Conservation (phyloP, 2,329 filamentous ascomycete genomes). For the Neonectria magnoliae region DNA sequence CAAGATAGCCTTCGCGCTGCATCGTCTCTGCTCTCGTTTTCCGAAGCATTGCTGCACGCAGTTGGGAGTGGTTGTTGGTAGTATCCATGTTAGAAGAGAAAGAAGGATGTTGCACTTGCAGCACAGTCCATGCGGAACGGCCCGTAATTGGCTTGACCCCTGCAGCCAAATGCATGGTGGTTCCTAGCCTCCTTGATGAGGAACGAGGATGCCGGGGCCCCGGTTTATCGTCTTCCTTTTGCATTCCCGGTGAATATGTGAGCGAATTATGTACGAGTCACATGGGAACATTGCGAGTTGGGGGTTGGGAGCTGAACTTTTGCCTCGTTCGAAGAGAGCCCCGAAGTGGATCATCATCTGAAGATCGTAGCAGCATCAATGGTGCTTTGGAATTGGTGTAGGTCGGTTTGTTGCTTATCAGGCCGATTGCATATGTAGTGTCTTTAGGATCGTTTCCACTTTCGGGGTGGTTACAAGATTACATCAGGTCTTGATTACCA, state of each 20-base stretch:
- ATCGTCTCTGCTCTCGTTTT: background rate
- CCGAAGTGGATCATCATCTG: background rate
- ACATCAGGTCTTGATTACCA: background rate
- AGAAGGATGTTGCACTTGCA: background rate
- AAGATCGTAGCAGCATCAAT: background rate
- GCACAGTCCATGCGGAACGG: background rate
- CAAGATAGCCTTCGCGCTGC: background rate
- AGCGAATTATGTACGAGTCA: background rate
- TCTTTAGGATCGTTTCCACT: background rate
- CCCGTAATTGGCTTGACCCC: background rate
- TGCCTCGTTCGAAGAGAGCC: background rate
- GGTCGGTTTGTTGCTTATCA: background rate
- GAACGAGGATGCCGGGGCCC: background rate
- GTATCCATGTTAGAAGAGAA: background rate
- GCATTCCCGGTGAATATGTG: background rate
- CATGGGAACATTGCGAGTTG: background rate
- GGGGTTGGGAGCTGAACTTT: background rate
- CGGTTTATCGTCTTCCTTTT: background rate
- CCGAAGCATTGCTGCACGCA: background rate
- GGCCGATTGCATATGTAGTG: background rate
- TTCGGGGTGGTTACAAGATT: background rate
- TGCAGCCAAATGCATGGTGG: background rate
- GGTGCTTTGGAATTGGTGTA: background rate
- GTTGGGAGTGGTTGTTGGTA: background rate
- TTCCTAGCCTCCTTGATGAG: background rate